Percentiles rank a stretch among this genome's conserved stretches.
phyloP scores from a whole-genome alignment of 768 basidiomycete genomes.

The Terana coerulea region DNA sequence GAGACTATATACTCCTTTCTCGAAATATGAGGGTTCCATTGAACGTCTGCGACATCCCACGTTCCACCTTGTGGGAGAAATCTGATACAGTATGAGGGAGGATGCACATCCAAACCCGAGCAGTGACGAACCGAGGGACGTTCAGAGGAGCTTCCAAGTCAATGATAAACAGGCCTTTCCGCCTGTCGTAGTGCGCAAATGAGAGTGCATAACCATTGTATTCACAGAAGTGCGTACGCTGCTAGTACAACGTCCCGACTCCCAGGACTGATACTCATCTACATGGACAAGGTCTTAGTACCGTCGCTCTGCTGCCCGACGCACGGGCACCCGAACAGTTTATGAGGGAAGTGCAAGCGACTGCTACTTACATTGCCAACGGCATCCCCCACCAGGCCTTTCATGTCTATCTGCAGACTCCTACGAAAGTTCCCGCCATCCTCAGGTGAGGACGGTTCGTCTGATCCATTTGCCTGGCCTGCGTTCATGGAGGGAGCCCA shows the following conservation, averaged over 20 bases:
- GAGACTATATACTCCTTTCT: conserved; percentile 81
- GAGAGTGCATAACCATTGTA: no score
- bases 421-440: conserved; percentile 57
- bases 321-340: background rate
- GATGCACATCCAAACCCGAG: no score
- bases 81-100: conserved; percentile 9
- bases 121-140: conserved; percentile 56
- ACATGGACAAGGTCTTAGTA: conserved; percentile 10
- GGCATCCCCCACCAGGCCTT: conserved; percentile 72
- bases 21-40: conserved; percentile 84
- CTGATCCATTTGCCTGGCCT: conserved; percentile 1
- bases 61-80: conserved; percentile 96
- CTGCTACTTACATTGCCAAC: conserved; percentile 81
- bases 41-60: conserved; percentile 93
- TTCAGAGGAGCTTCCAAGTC: conserved; percentile 86
- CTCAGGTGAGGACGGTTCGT: conserved; percentile 34
- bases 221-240: conserved; percentile 47
- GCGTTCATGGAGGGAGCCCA: no score
- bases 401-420: conserved; percentile 75
- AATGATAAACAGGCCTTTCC: conserved; percentile 91
- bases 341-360: no score
- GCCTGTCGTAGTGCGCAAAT: conserved; percentile 35
- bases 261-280: conserved; percentile 92
- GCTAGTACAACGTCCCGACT: conserved; percentile 89
- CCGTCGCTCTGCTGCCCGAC: background rate